Evolutionary conservation across 2,329 filamentous ascomycete species (phyloP).

Genomic region (Gyromitra esculenta): DNA sequence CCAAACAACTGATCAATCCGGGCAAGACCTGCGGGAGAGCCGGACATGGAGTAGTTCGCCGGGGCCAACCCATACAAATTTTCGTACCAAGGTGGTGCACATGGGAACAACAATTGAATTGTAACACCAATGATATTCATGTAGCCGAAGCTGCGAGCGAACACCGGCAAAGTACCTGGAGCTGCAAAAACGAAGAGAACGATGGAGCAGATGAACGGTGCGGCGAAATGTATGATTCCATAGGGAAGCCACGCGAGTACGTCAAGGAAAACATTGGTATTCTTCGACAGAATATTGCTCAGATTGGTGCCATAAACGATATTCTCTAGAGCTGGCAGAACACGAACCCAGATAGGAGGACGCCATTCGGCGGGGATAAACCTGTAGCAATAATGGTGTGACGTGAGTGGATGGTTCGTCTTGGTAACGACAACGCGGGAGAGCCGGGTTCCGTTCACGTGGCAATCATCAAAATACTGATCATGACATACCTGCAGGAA

Average conservation of each 20-base stretch:
- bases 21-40: conserved; percentile 87
- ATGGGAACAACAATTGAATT: conserved; percentile 90
- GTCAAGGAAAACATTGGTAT: conserved; percentile 84
- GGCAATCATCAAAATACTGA: conserved; percentile 37
- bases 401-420: conserved; percentile 37
- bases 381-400: conserved; percentile 63
- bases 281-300: conserved; percentile 92
- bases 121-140: conserved; percentile 88
- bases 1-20: conserved; percentile 91
- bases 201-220: conserved; percentile 79
- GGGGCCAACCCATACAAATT: conserved; percentile 89
- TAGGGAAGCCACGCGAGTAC: conserved; percentile 94
- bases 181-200: conserved; percentile 89
- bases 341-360: conserved; percentile 93
- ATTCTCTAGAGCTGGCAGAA: conserved; percentile 92
- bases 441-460: conserved; percentile 43
- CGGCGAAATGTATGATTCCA: conserved; percentile 87
- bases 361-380: conserved; percentile 90
- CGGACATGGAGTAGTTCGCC: conserved; percentile 89
- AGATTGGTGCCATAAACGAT: conserved; percentile 95
- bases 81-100: conserved; percentile 97
- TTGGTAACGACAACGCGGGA: conserved; percentile 30
- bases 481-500: conserved; percentile 79
- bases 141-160: conserved; percentile 88
- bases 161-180: conserved; percentile 83